Evolutionary conservation across 2,329 filamentous ascomycete genomes (phyloP), one percentile per base, ranked within the genome.

Genomic region (Xylariales sp.): DNA sequence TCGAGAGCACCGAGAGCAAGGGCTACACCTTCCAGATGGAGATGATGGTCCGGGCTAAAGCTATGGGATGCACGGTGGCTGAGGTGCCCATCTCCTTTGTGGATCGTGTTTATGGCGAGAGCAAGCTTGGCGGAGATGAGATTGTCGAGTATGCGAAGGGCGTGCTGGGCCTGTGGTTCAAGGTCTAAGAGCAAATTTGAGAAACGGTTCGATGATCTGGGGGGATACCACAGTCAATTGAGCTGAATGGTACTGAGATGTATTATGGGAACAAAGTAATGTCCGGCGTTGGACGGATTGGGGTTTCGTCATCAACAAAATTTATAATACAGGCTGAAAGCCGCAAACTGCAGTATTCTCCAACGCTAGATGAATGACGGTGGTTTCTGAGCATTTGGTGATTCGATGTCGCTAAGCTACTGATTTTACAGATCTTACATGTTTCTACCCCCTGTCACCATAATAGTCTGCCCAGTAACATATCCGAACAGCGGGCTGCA

Each of bases 21-120:
- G 93, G 93, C 3, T 98, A 97, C 65, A 91, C 86, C 29, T 98
- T 98, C 75, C 93, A 98, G 80, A 98, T 98, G 93, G 91, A 96
- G 76, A 86, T 98, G 82, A 97, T 96, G 84, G 91, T 97, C 7
- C 78, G 90, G 47, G 93, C 93, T 24, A 96, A 96, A 79, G 87
- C 86, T 12, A 90, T 96, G 87, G 91, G 93, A 1, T 95, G 80
- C 70, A 86, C 83, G 27, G 91, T 98, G 22, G 88, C 87, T 12
- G 93, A 98, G 74, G 91, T 95, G 46, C 93, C 93, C 10, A 98
- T 98, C 53, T 87, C 80, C 18, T 98, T 98, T 63, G 93, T 97
- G 29, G 94, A 98, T 64, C 81, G 93, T 43, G 66, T 98, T 34
- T 98, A 95, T 62, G 93, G 93, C 22, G 91, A 95, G 71, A 89